These are phyloP conservation scores for Starmerella ratchasimensis DNA, from an alignment of 805 yeast species.

Conservation along the genomic window DNA sequence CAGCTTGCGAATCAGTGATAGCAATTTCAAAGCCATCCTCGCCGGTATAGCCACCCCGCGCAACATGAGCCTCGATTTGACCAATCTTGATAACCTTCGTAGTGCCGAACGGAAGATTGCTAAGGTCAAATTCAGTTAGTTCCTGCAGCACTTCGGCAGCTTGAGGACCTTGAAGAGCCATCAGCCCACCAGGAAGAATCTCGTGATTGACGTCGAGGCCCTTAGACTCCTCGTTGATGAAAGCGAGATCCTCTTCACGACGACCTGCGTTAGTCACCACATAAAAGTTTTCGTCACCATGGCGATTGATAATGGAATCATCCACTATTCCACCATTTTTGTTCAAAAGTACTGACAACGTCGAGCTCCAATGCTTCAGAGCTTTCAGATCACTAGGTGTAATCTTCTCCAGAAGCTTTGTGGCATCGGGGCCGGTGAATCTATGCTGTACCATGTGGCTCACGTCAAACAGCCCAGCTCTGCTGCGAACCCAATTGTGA, in stretches of 20 bases:
- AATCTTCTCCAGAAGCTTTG: conserved; percentile 54
- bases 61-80: conserved; percentile 45
- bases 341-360: conserved; percentile 61
- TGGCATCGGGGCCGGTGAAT: conserved; percentile 53
- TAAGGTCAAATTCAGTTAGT: conserved; percentile 45
- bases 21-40: conserved; percentile 96
- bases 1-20: conserved; percentile 40
- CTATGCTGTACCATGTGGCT: conserved; percentile 94
- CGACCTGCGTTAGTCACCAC: conserved; percentile 96
- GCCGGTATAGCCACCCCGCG: conserved; percentile 95
- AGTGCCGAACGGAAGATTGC: conserved; percentile 60
- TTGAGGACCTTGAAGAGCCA: conserved; percentile 89
- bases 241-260: conserved; percentile 61
- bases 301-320: conserved; percentile 82
- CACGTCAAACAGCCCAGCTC: conserved; percentile 89
- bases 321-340: conserved; percentile 81
- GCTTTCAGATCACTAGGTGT: conserved; percentile 76
- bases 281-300: conserved; percentile 52
- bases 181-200: conserved; percentile 53
- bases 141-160: conserved; percentile 56
- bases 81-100: conserved; percentile 34
- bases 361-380: conserved; percentile 46
- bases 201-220: conserved; percentile 28
- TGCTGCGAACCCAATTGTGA: conserved; percentile 81
- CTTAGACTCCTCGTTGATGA: conserved; percentile 42